Evolutionary conservation across 768 basidiomycete species (phyloP), one percentile per base, ranked within the genome.

Genomic region (Termitomyces titanicus): DNA sequence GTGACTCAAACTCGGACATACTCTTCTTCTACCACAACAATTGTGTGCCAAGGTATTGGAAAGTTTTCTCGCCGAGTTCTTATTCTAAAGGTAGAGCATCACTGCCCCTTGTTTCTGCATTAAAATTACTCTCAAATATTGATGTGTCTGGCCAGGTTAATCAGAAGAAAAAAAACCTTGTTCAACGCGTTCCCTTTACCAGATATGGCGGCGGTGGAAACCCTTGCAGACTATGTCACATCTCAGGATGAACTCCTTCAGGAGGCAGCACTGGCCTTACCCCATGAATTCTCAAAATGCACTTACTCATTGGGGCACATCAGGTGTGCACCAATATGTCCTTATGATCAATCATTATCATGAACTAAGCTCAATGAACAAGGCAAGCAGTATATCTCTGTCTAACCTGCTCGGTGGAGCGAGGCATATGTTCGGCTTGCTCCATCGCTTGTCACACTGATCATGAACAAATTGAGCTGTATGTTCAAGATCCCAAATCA

Each of bases 341-440:
- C n/a, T 43, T 8, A n/a, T n/a, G 9, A 20, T 46, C 34, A 33
- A 35, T 25, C 47, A 54, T 59, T 52, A 37, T 12, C 15, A 27
- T 51, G 35, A 38, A 57, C 47, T 59, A 33, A 55, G 65, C 46
- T 56, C 25, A 33, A 38, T 37, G 38, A 44, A 42, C 64, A 57
- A 83, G 85, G 54, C 92, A 94, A 70, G 84, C 89, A 0, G 83
- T 93, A 10, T 90, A 93, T 67, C 83, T 92, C 51, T 94, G 92
- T 64, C 69, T 84, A 9, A 86, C 88, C 1, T 94, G 92, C 66
- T 75, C 79, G 22, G 77, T 78, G 49, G 75, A 79, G 20, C 81
- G 83, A 52, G 90, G 90, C 18, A 74, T 93, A 54, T 93, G 92
- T 61, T 82, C 88, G 15, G 87, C 92, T 7, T 94, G 92, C 70